phyloP scores from a whole-genome alignment of 1,139 yeast genomes.

The Diutina pseudorugosa region DNA sequence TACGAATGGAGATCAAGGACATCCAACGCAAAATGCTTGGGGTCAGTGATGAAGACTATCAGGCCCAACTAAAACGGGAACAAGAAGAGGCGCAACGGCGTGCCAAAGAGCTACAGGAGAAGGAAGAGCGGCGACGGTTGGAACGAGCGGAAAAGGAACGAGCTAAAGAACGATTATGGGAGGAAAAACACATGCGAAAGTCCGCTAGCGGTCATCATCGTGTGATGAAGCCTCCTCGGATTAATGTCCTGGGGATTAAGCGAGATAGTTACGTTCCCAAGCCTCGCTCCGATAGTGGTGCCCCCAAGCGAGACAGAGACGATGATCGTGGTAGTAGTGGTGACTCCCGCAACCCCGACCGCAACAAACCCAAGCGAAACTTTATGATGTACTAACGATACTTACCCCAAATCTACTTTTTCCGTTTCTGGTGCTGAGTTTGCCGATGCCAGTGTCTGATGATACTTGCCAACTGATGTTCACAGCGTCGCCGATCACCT shows the following conservation, averaged over 20 bases:
- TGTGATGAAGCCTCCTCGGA: conserved; percentile 1
- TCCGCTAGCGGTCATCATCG: not conserved
- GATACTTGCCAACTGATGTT: not conserved
- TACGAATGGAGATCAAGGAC: conserved; percentile 25
- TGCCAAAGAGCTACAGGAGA: conserved; percentile 6
- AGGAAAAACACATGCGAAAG: not conserved
- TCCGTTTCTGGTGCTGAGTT: too few relatives aligned
- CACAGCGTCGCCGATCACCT: not conserved
- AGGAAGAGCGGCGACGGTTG: conserved; percentile 6
- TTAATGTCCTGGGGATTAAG: not conserved
- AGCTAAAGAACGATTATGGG: not conserved
- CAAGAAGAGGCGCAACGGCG: conserved; percentile 6
- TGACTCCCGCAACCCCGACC: not conserved
- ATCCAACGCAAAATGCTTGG: conserved; percentile 23
- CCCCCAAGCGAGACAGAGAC: not conserved
- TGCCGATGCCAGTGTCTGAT: not conserved
- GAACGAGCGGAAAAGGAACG: conserved; percentile 6
- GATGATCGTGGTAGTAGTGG: not conserved
- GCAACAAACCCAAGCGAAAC: not conserved
- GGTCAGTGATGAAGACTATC: conserved; percentile 30
- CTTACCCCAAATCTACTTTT: too few relatives aligned
- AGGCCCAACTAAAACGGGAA: conserved; percentile 14
- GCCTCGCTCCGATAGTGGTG: not conserved
- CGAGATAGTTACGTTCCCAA: not conserved
- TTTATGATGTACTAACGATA: conserved; percentile 1